These are phyloP conservation scores for Tolypocladium capitatum DNA, from an alignment of 2,329 filamentous ascomycete genomes.

Conservation along the genomic window DNA sequence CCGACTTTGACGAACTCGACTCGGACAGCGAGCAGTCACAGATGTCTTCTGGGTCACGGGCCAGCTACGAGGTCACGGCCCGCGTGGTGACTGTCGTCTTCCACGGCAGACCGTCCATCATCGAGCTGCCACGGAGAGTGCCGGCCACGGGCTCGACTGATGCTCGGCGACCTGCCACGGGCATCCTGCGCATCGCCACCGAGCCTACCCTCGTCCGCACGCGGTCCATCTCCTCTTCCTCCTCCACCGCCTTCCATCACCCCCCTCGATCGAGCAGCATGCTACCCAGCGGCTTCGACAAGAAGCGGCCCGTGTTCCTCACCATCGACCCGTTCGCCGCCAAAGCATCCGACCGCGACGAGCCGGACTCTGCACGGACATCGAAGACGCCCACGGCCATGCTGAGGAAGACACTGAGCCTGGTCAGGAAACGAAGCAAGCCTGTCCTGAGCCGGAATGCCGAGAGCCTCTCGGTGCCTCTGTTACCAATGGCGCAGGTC, in stretches of 20 bases:
- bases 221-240: constrained; percentile 20
- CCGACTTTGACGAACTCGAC: constrained; percentile 36
- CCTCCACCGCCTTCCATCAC: constrained; percentile 18
- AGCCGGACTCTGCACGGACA: constrained; percentile 18
- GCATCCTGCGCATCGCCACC: constrained; percentile 18
- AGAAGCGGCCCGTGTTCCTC: constrained; percentile 33
- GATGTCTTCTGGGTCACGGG: constrained; percentile 16
- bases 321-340: constrained; percentile 39
- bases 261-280: constrained; percentile 32
- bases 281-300: constrained; percentile 20
- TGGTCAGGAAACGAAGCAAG: constrained; percentile 42
- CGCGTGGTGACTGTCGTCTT: constrained; percentile 46
- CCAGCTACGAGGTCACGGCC: constrained; percentile 41
- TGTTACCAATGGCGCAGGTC: constrained; percentile 19
- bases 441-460: constrained; percentile 29
- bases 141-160: constrained; percentile 25
- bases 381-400: constrained; percentile 33
- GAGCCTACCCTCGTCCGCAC: constrained; percentile 17
- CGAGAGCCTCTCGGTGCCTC: constrained; percentile 16
- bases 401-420: constrained; percentile 39
- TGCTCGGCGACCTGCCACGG: constrained; percentile 9
- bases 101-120: constrained; percentile 44
- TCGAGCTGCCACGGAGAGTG: constrained; percentile 36
- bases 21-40: constrained; percentile 25
- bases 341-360: constrained; percentile 16